Evolutionary conservation across 257 asterid genomes (phyloP), one percentile per base, ranked within the genome.

Genomic region (Rubia yunnanensis): DNA sequence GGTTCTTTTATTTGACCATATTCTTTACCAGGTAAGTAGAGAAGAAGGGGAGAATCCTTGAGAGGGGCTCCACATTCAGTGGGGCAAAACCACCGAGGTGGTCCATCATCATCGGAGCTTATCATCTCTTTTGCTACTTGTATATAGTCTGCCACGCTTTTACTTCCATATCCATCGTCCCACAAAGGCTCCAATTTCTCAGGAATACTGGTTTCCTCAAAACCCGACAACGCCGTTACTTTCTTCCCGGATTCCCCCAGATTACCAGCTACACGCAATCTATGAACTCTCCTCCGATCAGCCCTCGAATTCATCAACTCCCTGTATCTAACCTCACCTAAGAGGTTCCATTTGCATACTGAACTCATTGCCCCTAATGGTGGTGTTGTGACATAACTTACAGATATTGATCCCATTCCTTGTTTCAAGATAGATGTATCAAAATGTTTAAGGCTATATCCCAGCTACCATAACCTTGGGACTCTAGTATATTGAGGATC

Each of bases 71-170:
- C 85, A 9, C 80, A 70, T 27, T 79, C 84, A 23, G 69, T 31
- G 0, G 87, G 92, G 76, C 92, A 77, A 77, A 81, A 83, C 92
- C 92, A 85, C 28, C 87, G 75, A 5, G 89, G 89, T 14, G 85
- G 87, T 20, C 87, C 89, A 38, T 74, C 69, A 44, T 44, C 52
- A 41, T 81, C 87, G 0, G 80, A 26, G 27, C 59, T 77, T 65
- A 73, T 66, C 80, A 83, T 72, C 17, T 56, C 38, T 54, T 77
- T 73, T 6, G 87, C 74, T 41, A 77, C 81, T 61, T 81, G 81
- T 30, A 81, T n/a, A 63, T 79, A 83, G 53, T 83, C 85, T 15
- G 68, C 74, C 44, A 64, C 73, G 15, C 83, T 77, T 68, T 76
- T 82, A 70, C 81, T 71, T 48, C 89, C 92, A 66, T 79, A 79